phyloP scores from a whole-genome alignment of 768 basidiomycete genomes.

The Macrolepiota fuliginosa region DNA sequence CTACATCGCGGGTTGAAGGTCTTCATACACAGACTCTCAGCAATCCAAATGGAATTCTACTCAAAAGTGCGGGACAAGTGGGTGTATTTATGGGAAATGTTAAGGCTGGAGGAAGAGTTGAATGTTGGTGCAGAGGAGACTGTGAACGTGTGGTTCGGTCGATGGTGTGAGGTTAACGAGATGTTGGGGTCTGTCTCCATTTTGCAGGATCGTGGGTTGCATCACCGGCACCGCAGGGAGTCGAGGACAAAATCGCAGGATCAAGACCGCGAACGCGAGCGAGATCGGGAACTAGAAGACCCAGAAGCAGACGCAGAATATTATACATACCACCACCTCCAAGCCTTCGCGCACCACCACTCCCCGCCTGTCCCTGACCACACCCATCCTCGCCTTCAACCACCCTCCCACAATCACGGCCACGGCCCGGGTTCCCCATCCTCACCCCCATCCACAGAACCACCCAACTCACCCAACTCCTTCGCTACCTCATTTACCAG shows the following conservation, averaged over 20 bases:
- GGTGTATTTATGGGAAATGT: conserved; percentile 83
- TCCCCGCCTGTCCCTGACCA: too few species aligned
- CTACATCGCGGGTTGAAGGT: conserved; percentile 59
- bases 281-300: neutral
- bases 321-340: conserved; percentile 1
- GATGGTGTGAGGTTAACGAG: conserved; percentile 67
- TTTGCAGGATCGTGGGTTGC: conserved; percentile 23
- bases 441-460: neutral
- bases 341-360: neutral
- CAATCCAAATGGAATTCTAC: conserved; percentile 62
- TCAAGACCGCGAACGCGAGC: neutral
- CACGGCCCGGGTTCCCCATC: neutral
- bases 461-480: neutral
- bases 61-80: conserved; percentile 59
- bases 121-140: conserved; percentile 71
- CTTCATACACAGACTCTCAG: conserved; percentile 49
- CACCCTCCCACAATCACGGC: neutral
- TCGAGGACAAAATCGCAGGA: conserved; percentile 10
- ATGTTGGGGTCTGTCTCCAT: conserved; percentile 35
- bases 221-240: conserved; percentile 17
- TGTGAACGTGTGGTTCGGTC: conserved; percentile 61
- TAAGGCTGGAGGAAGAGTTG: conserved; percentile 68
- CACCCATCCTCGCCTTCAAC: neutral
- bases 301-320: conserved; percentile 13
- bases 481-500: neutral